Conservation (phyloP, 2,329 filamentous ascomycete genomes). For the Monilinia fructicola region DNA sequence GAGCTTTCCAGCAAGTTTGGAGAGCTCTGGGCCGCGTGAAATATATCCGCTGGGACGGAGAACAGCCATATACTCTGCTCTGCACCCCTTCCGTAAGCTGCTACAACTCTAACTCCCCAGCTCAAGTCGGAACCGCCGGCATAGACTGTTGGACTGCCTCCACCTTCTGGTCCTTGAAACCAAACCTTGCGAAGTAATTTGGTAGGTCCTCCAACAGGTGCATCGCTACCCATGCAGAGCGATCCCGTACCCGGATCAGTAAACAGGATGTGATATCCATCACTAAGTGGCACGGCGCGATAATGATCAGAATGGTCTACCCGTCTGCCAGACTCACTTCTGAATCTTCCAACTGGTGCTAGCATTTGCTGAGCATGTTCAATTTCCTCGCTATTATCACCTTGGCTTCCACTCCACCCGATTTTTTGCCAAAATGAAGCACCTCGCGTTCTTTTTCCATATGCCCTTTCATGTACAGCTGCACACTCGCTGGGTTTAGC, state of each 20-base stretch:
- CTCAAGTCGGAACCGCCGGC: slow-evolving; percentile 55
- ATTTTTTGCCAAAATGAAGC: slow-evolving; percentile 37
- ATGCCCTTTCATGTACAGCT: slow-evolving; percentile 34
- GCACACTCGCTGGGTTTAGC: slow-evolving; percentile 45
- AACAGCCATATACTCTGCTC: slow-evolving; percentile 56
- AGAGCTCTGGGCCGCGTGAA: slow-evolving; percentile 43
- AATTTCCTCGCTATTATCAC: slow-evolving; percentile 25
- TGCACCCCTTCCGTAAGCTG: slow-evolving; percentile 50
- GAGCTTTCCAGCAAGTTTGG: slow-evolving; percentile 23
- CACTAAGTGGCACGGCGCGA: slow-evolving; percentile 62
- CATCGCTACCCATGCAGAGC: slow-evolving; percentile 62
- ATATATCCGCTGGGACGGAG: slow-evolving; percentile 58
- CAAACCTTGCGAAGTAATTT: slow-evolving; percentile 59
- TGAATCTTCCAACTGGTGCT: slow-evolving; percentile 23
- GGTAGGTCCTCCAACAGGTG: slow-evolving; percentile 53
- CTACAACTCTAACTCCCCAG: slow-evolving; percentile 59
- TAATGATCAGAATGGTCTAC: slow-evolving; percentile 54
- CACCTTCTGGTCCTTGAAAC: slow-evolving; percentile 44
- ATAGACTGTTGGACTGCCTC: slow-evolving; percentile 52
- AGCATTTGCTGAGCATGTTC: slow-evolving; percentile 26
- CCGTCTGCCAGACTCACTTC: slow-evolving; percentile 29
- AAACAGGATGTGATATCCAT: slow-evolving; percentile 64
- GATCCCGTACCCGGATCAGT: slow-evolving; percentile 57
- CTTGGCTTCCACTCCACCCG: slow-evolving; percentile 24
- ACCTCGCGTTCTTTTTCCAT: slow-evolving; percentile 31